Evolutionary conservation across 805 yeast genomes (phyloP).

Genomic region (Cyberlindnera mississippiensis): DNA sequence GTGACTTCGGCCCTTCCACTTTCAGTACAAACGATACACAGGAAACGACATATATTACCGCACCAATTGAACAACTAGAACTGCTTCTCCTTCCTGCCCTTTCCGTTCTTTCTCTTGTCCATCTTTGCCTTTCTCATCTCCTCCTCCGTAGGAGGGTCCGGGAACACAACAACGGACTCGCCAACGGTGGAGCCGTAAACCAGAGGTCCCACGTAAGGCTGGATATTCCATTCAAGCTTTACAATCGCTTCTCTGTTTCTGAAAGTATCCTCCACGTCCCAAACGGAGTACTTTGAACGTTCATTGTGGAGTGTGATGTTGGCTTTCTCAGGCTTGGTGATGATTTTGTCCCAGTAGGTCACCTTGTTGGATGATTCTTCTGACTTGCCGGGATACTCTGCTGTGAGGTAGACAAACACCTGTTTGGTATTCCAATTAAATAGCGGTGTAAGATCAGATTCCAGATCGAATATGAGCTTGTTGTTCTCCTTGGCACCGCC

Average conservation of each 20-base stretch:
- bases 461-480: constrained; percentile 66
- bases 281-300: constrained; percentile 76
- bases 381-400: constrained; percentile 55
- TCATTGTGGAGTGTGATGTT: constrained; percentile 45
- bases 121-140: constrained; percentile 10
- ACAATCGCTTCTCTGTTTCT: constrained; percentile 63
- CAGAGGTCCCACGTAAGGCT: constrained; percentile 84
- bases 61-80: background rate
- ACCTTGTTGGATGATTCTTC: constrained; percentile 54
- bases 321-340: constrained; percentile 57
- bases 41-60: too few relatives aligned
- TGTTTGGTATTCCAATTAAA: constrained; percentile 98
- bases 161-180: constrained; percentile 18
- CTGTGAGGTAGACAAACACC: constrained; percentile 86
- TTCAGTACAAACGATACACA: too few relatives aligned
- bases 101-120: constrained; percentile 11
- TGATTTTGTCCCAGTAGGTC: constrained; percentile 88
- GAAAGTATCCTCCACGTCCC: constrained; percentile 68
- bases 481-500: constrained; percentile 75
- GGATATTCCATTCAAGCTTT: constrained; percentile 84
- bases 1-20: too few relatives aligned
- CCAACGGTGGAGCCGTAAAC: constrained; percentile 56
- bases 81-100: background rate
- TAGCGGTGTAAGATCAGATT: constrained; percentile 68
- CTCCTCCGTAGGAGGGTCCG: constrained; percentile 15